Evolutionary conservation across 257 asterid genomes (phyloP), one percentile per base, ranked within the genome.

Genomic region (Striga asiatica): DNA sequence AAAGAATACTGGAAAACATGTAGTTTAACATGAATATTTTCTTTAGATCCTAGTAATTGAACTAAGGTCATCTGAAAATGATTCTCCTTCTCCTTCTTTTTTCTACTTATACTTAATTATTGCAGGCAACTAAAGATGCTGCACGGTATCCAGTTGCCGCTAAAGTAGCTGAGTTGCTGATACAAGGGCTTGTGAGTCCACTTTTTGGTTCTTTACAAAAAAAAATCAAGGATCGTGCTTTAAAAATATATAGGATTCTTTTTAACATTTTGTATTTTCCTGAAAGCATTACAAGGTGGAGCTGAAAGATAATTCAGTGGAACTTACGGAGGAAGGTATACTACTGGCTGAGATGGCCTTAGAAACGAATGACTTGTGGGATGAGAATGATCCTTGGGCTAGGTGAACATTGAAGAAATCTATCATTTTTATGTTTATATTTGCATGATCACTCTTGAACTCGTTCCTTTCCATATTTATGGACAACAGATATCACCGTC

Each of bases 331-430:
- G 80, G 91, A 79, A 67, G 98, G 98, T 45, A 91, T 91, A 54
- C 35, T 58, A 39, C 70, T 92, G 39, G 94, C 95, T 61, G 97
- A 92, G 83, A 77, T 76, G 96, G 97, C 98, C 74, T 78, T 92
- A 45, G 97, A 82, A 69, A 88, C 98, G 73, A 74, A 72, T 74
- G 98, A 92, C 72, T 67, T 91, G 23, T 91, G 97, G 98, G 95
- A 92, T 74, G 98, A 92, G 80, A 84, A 79, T 74, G 95, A 92
- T 76, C 98, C 97, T 38, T 92, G 98, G 98, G 98, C 98, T 58
- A 84, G 94, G 98, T 87, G 71, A 74, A 43, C 14, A 29, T 60
- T 63, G 55, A 54, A 43, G 63, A 19, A 61, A 52, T 43, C 38
- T 50, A 28, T 62, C 46, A 25, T 41, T 29, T 52, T 0, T 62